phyloP scores from a whole-genome alignment of 1,284 basidiomycete genomes.

The Ustilago shanxiensis region DNA sequence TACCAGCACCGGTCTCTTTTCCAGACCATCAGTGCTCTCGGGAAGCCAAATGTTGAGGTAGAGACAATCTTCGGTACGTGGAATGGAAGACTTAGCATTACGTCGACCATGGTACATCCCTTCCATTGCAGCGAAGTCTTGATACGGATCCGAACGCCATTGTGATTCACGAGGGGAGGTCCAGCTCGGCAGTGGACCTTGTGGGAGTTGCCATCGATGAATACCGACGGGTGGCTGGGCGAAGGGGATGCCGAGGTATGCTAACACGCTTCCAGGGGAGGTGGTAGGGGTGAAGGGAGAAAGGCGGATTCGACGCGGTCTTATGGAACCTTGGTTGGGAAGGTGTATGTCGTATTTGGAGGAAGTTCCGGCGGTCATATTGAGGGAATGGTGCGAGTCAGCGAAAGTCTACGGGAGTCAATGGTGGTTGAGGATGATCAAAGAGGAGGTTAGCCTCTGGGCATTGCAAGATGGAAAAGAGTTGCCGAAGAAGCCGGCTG shows the following conservation, averaged over 20 bases:
- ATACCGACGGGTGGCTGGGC: constrained; percentile 75
- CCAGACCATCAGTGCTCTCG: background rate
- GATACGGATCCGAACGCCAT: constrained; percentile 47
- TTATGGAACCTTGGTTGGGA: constrained; percentile 44
- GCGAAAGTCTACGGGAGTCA: background rate
- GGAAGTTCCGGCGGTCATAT: background rate
- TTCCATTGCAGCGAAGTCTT: constrained; percentile 44
- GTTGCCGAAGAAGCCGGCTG: constrained; percentile 5
- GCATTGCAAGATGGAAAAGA: background rate
- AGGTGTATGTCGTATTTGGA: constrained; percentile 38
- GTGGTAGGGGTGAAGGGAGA: constrained; percentile 21
- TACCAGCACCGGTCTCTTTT: constrained; percentile 74
- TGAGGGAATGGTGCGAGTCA: too few species aligned
- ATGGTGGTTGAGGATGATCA: background rate
- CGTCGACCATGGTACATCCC: constrained; percentile 38
- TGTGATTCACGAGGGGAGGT: constrained; percentile 11
- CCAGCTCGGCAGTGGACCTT: constrained; percentile 36
- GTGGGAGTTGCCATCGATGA: constrained; percentile 76
- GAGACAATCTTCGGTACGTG: constrained; percentile 74
- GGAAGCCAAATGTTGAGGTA: constrained; percentile 72
- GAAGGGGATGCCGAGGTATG: constrained; percentile 79
- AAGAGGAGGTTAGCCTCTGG: background rate
- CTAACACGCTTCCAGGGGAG: constrained; percentile 71
- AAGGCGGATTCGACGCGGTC: constrained; percentile 45
- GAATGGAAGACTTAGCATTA: constrained; percentile 25